These are phyloP conservation scores for Plectranthus barbatus DNA, from an alignment of 257 asterid genomes.

Conservation along the genomic window DNA sequence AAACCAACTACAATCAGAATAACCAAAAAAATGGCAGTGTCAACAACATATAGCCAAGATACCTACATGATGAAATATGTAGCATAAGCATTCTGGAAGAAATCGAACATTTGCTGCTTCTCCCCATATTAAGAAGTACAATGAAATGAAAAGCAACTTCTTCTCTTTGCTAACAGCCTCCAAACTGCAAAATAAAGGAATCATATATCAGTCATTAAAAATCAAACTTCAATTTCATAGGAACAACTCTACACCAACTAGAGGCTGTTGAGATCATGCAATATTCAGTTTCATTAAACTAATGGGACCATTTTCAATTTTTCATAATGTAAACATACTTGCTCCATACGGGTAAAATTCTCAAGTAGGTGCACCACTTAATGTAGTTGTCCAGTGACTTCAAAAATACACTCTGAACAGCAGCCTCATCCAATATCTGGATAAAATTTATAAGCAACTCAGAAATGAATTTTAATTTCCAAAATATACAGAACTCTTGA, in stretches of 20 bases:
- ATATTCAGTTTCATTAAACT: slow-evolving; percentile 4
- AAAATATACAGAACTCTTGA: neutral
- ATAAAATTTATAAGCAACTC: slow-evolving; percentile 18
- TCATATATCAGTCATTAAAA: neutral
- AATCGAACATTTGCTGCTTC: slow-evolving; percentile 94
- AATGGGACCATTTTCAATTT: neutral
- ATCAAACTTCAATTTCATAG: neutral
- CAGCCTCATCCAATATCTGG: slow-evolving; percentile 95
- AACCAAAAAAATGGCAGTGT: neutral
- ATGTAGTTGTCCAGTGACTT: slow-evolving; percentile 94
- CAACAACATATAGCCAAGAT: slow-evolving; percentile 2
- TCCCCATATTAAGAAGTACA: slow-evolving; percentile 95
- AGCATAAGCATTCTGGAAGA: slow-evolving; percentile 99
- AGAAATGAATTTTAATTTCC: slow-evolving; percentile 7
- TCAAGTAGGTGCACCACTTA: slow-evolving; percentile 88
- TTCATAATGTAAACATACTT: slow-evolving; percentile 45
- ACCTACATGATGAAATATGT: slow-evolving; percentile 96
- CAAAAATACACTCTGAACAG: slow-evolving; percentile 73
- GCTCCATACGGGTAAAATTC: slow-evolving; percentile 86
- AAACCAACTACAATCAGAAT: neutral
- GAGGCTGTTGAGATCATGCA: neutral
- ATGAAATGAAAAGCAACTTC: slow-evolving; percentile 68
- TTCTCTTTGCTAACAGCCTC: slow-evolving; percentile 86
- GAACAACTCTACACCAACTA: slow-evolving; percentile 9
- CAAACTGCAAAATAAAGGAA: slow-evolving; percentile 40